phyloP scores from a whole-genome alignment of 768 basidiomycete genomes.

The Collybia nuda region DNA sequence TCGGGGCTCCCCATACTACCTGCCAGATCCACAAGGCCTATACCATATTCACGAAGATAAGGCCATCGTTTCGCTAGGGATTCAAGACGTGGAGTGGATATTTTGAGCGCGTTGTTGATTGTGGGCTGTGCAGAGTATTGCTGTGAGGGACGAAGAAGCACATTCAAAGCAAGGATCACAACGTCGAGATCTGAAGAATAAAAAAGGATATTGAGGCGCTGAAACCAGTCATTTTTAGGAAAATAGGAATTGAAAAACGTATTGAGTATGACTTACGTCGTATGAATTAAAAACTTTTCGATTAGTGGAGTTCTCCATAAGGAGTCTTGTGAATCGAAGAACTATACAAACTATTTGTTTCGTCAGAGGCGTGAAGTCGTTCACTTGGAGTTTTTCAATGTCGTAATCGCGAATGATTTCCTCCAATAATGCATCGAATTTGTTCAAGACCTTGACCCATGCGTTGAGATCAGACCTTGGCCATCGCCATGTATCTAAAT shows the following conservation, averaged over 20 bases:
- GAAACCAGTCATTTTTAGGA: constrained; percentile 12
- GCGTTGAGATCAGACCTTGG: constrained; percentile 95
- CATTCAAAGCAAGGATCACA: constrained; percentile 76
- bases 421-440: constrained; percentile 89
- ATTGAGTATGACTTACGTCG: constrained; percentile 65
- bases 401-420: constrained; percentile 82
- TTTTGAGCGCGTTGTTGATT: constrained; percentile 79
- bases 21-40: constrained; percentile 74
- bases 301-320: constrained; percentile 97
- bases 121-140: constrained; percentile 91
- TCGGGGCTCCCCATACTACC: constrained; percentile 49
- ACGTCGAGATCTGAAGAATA: constrained; percentile 89
- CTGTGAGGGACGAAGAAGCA: constrained; percentile 90
- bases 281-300: constrained; percentile 95
- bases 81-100: constrained; percentile 77
- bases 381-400: constrained; percentile 80
- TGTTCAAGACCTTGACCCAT: constrained; percentile 96
- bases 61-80: constrained; percentile 87
- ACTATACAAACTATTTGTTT: constrained; percentile 81
- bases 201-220: constrained; percentile 90
- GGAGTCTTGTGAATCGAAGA: constrained; percentile 81
- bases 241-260: constrained; percentile 4
- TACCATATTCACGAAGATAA: constrained; percentile 74
- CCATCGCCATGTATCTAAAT: constrained; percentile 88
- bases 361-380: constrained; percentile 70